These are phyloP conservation scores for Allium fistulosum DNA, from an alignment of 106 monocot species.

Conservation along the genomic window DNA sequence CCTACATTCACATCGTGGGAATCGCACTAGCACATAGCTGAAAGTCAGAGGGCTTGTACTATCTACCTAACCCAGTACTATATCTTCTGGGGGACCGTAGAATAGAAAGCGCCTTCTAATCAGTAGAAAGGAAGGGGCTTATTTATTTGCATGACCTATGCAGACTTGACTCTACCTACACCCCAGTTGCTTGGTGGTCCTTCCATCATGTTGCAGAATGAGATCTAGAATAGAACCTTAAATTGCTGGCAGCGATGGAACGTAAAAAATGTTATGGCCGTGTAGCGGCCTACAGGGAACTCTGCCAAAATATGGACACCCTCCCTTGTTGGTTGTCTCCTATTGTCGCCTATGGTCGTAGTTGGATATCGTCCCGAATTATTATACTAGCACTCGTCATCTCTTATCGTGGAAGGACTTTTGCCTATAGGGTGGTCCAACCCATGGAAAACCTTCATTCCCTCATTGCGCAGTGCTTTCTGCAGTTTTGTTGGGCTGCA, in stretches of 20 bases:
- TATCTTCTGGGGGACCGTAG: background rate
- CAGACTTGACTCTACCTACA: background rate
- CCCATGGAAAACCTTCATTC: too few relatives aligned
- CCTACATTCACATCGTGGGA: background rate
- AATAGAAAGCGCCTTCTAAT: background rate
- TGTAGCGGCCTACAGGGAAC: slow-evolving; percentile 5
- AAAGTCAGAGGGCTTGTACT: background rate
- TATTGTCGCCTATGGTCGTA: too few relatives aligned
- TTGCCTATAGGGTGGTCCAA: too few relatives aligned
- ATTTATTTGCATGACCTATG: background rate
- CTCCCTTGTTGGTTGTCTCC: too few relatives aligned
- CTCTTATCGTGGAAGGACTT: too few relatives aligned
- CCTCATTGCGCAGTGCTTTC: background rate
- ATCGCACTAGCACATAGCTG: background rate
- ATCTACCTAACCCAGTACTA: background rate
- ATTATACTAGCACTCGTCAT: too few relatives aligned
- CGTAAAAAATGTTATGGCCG: slow-evolving; percentile 4
- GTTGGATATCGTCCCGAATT: too few relatives aligned
- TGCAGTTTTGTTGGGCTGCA: background rate
- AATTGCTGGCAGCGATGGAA: slow-evolving; percentile 11
- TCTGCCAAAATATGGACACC: slow-evolving; percentile 11
- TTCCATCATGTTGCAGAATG: slow-evolving; percentile 10
- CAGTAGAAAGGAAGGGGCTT: background rate
- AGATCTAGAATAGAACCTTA: slow-evolving; percentile 13
- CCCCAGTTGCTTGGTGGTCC: background rate